Evolutionary conservation across 2,329 filamentous ascomycete genomes (phyloP).

Genomic region (Cordyceps farinosa): DNA sequence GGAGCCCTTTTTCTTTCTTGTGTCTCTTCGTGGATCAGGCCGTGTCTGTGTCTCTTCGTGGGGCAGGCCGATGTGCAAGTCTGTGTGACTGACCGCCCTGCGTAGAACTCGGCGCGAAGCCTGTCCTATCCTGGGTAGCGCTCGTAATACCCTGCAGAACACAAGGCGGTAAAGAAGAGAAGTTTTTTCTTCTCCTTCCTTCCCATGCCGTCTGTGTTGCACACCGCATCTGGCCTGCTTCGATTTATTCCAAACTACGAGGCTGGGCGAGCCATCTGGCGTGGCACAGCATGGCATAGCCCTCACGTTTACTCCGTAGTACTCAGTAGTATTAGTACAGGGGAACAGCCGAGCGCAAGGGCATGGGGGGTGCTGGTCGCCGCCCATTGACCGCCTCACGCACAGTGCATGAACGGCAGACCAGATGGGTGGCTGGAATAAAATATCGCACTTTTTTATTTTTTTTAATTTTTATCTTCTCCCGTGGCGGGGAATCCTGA

Average conservation of each 20-base stretch:
- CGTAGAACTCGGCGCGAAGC: background rate
- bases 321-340: background rate
- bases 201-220: background rate
- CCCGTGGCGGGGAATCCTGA: constrained; percentile 10
- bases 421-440: constrained; percentile 9
- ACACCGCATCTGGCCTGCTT: constrained; percentile 2
- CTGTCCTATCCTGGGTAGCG: background rate
- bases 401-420: constrained; percentile 14
- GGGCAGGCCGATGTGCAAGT: background rate
- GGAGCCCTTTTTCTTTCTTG: background rate
- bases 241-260: constrained; percentile 7
- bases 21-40: constrained; percentile 4
- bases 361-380: constrained; percentile 2
- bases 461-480: background rate
- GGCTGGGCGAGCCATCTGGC: background rate
- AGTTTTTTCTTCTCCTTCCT: background rate
- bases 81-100: constrained; percentile 9
- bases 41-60: constrained; percentile 2
- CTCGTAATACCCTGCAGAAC: constrained; percentile 4
- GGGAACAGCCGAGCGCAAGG: background rate
- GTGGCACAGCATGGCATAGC: background rate
- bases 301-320: background rate
- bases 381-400: constrained; percentile 16
- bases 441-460: constrained; percentile 3
- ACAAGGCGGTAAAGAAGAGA: constrained; percentile 12